Conservation (phyloP, 495 filamentous ascomycete species). For the Penicillium ucsense region DNA sequence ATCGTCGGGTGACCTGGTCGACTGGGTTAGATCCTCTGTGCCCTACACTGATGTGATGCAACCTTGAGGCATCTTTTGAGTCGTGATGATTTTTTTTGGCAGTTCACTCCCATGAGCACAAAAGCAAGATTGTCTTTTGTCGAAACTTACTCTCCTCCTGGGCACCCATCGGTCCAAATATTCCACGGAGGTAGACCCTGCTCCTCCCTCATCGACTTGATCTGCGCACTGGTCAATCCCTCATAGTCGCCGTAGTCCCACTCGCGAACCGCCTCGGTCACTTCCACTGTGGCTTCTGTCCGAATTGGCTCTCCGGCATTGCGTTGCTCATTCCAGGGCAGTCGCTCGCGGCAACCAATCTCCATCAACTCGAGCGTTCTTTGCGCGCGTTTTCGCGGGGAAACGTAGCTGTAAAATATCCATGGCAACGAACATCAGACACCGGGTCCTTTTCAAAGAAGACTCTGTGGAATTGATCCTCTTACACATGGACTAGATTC, state of each 20-base stretch:
- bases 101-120: no score
- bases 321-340: slow-evolving; percentile 43
- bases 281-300: slow-evolving; percentile 46
- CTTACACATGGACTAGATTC: slow-evolving; percentile 66
- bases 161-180: slow-evolving; percentile 80
- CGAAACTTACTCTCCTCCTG: slow-evolving; percentile 49
- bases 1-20: slow-evolving; percentile 49
- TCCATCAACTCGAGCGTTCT: slow-evolving; percentile 76
- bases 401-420: slow-evolving; percentile 54
- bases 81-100: no score
- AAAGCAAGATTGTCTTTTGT: no score
- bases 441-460: background rate
- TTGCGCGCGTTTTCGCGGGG: slow-evolving; percentile 76
- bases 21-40: background rate
- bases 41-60: no score
- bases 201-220: slow-evolving; percentile 44
- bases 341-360: slow-evolving; percentile 41
- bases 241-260: slow-evolving; percentile 98
- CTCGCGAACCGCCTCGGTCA: slow-evolving; percentile 74
- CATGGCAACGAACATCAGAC: no score
- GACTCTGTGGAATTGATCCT: background rate
- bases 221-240: slow-evolving; percentile 69
- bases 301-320: slow-evolving; percentile 36
- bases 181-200: slow-evolving; percentile 48
- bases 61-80: no score